Conservation (phyloP, 2,329 filamentous ascomycete species). For the Orbilia blumenaviensis region DNA sequence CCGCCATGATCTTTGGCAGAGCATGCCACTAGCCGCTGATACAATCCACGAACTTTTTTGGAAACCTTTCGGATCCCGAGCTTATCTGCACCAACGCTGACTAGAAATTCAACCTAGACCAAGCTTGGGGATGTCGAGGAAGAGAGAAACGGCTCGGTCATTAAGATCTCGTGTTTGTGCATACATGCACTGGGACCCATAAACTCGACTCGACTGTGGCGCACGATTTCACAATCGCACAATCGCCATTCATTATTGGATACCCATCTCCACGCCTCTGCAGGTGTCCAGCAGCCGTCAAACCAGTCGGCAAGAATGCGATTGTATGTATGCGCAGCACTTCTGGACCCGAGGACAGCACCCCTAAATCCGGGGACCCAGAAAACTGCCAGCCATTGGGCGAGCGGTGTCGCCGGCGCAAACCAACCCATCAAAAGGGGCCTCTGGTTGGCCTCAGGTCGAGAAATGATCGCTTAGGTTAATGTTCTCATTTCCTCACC, state of each 20-base stretch:
- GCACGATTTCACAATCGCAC: slow-evolving; percentile 24
- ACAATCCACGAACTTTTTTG: slow-evolving; percentile 18
- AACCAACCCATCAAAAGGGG: slow-evolving; percentile 23
- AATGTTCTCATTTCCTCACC: slow-evolving; percentile 32
- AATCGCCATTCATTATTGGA: slow-evolving; percentile 4
- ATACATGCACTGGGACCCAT: not conserved
- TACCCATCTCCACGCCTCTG: not conserved
- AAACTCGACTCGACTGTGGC: slow-evolving; percentile 4
- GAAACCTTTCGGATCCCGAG: slow-evolving; percentile 4
- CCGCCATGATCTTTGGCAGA: slow-evolving; percentile 16
- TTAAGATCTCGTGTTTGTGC: slow-evolving; percentile 9
- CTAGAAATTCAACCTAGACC: slow-evolving; percentile 7
- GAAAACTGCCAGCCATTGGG: slow-evolving; percentile 12
- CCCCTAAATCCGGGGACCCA: slow-evolving; percentile 32
- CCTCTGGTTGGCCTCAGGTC: slow-evolving; percentile 31
- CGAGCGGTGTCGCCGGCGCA: not conserved
- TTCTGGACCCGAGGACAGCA: slow-evolving; percentile 1
- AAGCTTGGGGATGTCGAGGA: slow-evolving; percentile 4
- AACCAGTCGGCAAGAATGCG: slow-evolving; percentile 1
- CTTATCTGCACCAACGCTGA: slow-evolving; percentile 15
- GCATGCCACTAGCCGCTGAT: slow-evolving; percentile 42
- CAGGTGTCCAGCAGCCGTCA: slow-evolving; percentile 2
- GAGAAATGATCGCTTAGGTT: slow-evolving; percentile 48
- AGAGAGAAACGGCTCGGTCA: slow-evolving; percentile 35
- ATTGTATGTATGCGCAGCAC: too few species aligned